These are phyloP conservation scores for Cadophora sp. DNA, from an alignment of 2,329 filamentous ascomycete species.

Conservation along the genomic window DNA sequence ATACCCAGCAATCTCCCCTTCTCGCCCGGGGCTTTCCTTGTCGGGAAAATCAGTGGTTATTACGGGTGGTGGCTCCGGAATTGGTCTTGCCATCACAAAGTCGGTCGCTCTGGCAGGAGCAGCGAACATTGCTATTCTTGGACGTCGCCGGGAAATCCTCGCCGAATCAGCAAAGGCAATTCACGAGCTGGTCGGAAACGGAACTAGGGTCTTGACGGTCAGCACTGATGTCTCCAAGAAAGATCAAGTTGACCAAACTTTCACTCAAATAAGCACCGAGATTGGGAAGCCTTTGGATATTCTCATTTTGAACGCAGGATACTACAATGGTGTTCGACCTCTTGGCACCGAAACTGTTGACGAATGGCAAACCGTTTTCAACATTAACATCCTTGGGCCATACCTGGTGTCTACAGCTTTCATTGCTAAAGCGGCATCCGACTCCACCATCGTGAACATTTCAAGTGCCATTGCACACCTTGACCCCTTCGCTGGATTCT, in stretches of 20 bases:
- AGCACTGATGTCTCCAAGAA: constrained; percentile 37
- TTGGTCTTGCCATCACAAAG: constrained; percentile 33
- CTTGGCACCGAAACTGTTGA: constrained; percentile 3
- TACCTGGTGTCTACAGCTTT: constrained; percentile 23
- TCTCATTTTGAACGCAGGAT: constrained; percentile 25
- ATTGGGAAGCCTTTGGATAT: constrained; percentile 15
- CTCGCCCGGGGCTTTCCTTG: constrained; percentile 27
- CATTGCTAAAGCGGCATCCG: background rate
- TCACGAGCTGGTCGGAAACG: constrained; percentile 19
- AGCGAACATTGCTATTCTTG: background rate
- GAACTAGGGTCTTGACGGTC: constrained; percentile 39
- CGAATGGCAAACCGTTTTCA: constrained; percentile 10
- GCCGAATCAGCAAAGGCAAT: constrained; percentile 32
- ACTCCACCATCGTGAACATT: constrained; percentile 26
- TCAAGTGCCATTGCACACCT: constrained; percentile 22
- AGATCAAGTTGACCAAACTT: constrained; percentile 21
- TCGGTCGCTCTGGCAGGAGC: constrained; percentile 15
- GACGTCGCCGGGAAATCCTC: constrained; percentile 39
- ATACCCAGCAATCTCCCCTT: constrained; percentile 44
- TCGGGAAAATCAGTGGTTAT: constrained; percentile 27
- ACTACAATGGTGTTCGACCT: background rate
- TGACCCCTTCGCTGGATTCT: constrained; percentile 42
- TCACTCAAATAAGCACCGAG: background rate
- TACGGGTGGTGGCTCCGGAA: constrained; percentile 30
- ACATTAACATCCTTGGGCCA: constrained; percentile 24